Percentiles rank a stretch among this genome's conserved stretches.
These are phyloP conservation scores for Pseudocercospora pini-densiflorae DNA, from an alignment of 2,329 filamentous ascomycete genomes.

Conservation along the genomic window DNA sequence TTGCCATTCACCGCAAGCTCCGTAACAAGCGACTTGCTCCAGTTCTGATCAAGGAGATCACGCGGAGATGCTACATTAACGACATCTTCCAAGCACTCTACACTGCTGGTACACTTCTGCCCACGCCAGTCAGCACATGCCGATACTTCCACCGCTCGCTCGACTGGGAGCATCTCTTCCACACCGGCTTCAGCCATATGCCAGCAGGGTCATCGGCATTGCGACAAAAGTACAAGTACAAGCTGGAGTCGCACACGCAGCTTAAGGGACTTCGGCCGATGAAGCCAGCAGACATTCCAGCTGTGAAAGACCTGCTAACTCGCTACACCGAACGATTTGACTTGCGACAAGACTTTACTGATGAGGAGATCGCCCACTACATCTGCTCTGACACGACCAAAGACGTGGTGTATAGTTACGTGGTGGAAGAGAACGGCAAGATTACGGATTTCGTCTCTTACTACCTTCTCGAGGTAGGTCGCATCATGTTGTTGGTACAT, in stretches of 20 bases:
- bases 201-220: conserved; percentile 81
- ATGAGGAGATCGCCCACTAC: conserved; percentile 87
- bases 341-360: conserved; percentile 79
- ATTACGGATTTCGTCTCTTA: conserved; percentile 98
- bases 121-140: conserved; percentile 89
- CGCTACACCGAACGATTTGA: conserved; percentile 81
- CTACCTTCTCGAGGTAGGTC: conserved; percentile 84
- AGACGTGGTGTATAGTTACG: conserved; percentile 91
- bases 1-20: conserved; percentile 97
- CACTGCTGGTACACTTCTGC: conserved; percentile 88
- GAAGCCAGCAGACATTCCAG: conserved; percentile 76
- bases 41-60: conserved; percentile 97
- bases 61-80: conserved; percentile 82
- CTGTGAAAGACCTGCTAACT: conserved; percentile 73
- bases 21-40: conserved; percentile 90
- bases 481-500: too few relatives aligned
- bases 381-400: conserved; percentile 74
- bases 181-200: conserved; percentile 90
- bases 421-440: conserved; percentile 76
- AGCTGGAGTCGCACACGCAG: conserved; percentile 70
- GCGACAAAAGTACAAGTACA: conserved; percentile 85
- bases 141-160: conserved; percentile 94
- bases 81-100: conserved; percentile 95
- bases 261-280: conserved; percentile 80
- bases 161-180: conserved; percentile 95